Percentiles rank a stretch among this genome's conserved stretches.
Evolutionary conservation across 192 early-diverging fungal species (phyloP).

Genomic region (Rhizophagus clarus): DNA sequence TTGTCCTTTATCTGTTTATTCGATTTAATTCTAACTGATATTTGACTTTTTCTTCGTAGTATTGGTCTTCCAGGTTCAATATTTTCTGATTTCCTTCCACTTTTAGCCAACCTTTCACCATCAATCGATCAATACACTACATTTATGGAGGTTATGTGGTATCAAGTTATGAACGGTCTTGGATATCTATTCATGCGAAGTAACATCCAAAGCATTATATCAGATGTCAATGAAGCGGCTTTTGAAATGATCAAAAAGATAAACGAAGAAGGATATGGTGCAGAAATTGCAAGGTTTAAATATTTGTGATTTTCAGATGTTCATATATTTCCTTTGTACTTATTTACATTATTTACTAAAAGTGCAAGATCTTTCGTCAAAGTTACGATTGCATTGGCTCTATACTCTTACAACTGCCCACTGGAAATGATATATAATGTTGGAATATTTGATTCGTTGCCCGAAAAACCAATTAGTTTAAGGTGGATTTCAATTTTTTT

Average conservation of each 20-base stretch:
- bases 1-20: neutral
- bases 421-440: slow-evolving; percentile 18
- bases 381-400: slow-evolving; percentile 8
- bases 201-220: slow-evolving; percentile 38
- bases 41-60: slow-evolving; percentile 23
- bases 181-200: slow-evolving; percentile 33
- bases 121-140: slow-evolving; percentile 33
- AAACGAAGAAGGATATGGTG: slow-evolving; percentile 30
- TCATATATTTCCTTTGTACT: neutral
- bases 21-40: neutral
- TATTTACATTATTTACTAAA: slow-evolving; percentile 4
- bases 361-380: slow-evolving; percentile 26
- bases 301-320: neutral
- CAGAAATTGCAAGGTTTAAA: slow-evolving; percentile 32
- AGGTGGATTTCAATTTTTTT: neutral
- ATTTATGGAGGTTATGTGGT: slow-evolving; percentile 46
- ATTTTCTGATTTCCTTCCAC: slow-evolving; percentile 37
- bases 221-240: slow-evolving; percentile 37
- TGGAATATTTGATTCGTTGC: slow-evolving; percentile 2
- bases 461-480: neutral
- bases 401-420: slow-evolving; percentile 26
- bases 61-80: slow-evolving; percentile 39
- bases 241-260: slow-evolving; percentile 32
- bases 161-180: slow-evolving; percentile 40
- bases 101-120: slow-evolving; percentile 27